Percentiles rank a stretch among this genome's conserved stretches.
phyloP scores from a whole-genome alignment of 805 yeast species.

The Lipomyces yamadae region DNA sequence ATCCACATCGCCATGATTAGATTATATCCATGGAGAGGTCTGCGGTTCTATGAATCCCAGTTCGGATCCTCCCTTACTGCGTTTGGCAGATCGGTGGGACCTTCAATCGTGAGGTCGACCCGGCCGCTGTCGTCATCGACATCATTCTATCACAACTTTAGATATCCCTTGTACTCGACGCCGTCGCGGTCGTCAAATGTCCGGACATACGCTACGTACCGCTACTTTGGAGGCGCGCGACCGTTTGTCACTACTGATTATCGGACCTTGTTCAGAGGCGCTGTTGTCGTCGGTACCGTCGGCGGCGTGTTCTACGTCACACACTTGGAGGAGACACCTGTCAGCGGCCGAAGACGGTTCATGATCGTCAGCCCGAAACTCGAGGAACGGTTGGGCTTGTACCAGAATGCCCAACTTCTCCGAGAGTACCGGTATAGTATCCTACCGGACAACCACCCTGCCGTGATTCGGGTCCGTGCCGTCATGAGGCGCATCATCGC shows the following conservation, averaged over 20 bases:
- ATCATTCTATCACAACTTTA: not conserved
- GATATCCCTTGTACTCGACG: not conserved
- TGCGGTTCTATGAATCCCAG: not conserved
- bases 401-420: slow-evolving; percentile 60
- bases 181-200: not conserved
- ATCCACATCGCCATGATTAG: not conserved
- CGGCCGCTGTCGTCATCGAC: not conserved
- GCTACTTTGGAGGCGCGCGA: not conserved
- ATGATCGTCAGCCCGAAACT: slow-evolving; percentile 27
- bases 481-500: slow-evolving; percentile 68
- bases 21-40: not conserved
- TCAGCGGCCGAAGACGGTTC: slow-evolving; percentile 35
- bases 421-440: slow-evolving; percentile 57
- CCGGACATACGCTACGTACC: not conserved
- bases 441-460: slow-evolving; percentile 68
- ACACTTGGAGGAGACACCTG: slow-evolving; percentile 25
- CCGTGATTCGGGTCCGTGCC: slow-evolving; percentile 57
- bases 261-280: not conserved
- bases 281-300: not conserved
- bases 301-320: slow-evolving; percentile 14
- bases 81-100: not conserved
- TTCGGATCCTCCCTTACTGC: not conserved
- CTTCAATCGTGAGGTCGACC: not conserved
- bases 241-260: not conserved
- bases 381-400: slow-evolving; percentile 30